phyloP scores from a whole-genome alignment of 2,329 filamentous ascomycete species.

The Hypoxylon sp. region DNA sequence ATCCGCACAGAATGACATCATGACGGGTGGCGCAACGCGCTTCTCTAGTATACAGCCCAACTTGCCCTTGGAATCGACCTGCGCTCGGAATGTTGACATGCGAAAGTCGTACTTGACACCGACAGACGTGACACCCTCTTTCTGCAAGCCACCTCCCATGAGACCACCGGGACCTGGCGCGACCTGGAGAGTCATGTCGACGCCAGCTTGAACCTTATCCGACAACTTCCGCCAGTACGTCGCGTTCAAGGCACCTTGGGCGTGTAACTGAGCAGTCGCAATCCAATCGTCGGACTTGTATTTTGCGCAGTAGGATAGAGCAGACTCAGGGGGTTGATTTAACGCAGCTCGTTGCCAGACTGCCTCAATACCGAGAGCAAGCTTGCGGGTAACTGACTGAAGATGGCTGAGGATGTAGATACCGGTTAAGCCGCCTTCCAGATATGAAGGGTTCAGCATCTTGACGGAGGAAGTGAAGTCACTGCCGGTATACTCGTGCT shows the following conservation, averaged over 20 bases:
- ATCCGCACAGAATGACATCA: constrained; percentile 94
- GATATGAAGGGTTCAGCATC: constrained; percentile 92
- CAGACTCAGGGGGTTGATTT: constrained; percentile 89
- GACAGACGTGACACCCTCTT: constrained; percentile 91
- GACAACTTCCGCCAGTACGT: constrained; percentile 95
- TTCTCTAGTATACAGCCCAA: constrained; percentile 94
- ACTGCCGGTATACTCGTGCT: constrained; percentile 93
- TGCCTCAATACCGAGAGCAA: constrained; percentile 88
- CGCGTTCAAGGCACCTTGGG: constrained; percentile 87
- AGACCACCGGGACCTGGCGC: constrained; percentile 74
- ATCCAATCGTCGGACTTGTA: constrained; percentile 96
- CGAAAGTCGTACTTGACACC: constrained; percentile 99
- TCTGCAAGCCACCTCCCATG: constrained; percentile 80
- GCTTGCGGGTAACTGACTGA: constrained; percentile 88
- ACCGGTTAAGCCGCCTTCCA: constrained; percentile 93
- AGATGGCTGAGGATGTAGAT: constrained; percentile 97
- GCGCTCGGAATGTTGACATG: constrained; percentile 93
- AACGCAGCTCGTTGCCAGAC: constrained; percentile 92
- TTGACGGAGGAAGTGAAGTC: constrained; percentile 96
- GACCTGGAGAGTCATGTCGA: constrained; percentile 92
- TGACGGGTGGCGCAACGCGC: constrained; percentile 91
- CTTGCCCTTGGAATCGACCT: constrained; percentile 96
- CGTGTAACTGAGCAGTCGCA: constrained; percentile 89
- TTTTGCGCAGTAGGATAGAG: constrained; percentile 88
- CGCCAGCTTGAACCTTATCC: constrained; percentile 95